These are phyloP conservation scores for Botrytis pseudocinerea DNA, from an alignment of 2,329 filamentous ascomycete genomes.

Conservation along the genomic window DNA sequence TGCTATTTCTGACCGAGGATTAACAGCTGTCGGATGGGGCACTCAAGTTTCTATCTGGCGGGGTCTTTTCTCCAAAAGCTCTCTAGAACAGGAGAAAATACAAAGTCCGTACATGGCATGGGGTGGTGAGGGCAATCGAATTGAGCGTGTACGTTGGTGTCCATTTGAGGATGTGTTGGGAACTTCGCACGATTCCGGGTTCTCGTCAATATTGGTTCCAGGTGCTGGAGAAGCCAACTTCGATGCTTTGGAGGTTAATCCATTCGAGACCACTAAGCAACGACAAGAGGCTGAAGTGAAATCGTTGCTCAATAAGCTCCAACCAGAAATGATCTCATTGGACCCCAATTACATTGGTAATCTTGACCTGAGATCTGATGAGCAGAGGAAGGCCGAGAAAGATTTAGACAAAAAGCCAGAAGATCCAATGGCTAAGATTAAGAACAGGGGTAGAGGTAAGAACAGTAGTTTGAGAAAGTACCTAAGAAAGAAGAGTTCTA, in stretches of 20 bases:
- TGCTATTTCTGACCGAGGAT: conserved; percentile 82
- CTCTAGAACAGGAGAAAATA: conserved; percentile 72
- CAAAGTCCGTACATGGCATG: conserved; percentile 90
- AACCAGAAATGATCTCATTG: conserved; percentile 95
- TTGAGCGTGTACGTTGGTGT: conserved; percentile 87
- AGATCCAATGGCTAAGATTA: conserved; percentile 60
- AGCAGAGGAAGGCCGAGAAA: conserved; percentile 73
- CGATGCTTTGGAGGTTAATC: conserved; percentile 90
- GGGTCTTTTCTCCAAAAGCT: conserved; percentile 77
- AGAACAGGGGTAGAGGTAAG: conserved; percentile 82
- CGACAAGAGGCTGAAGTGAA: conserved; percentile 91
- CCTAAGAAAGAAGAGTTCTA: conserved; percentile 84
- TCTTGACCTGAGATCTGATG: conserved; percentile 76
- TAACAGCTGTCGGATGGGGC: conserved; percentile 89
- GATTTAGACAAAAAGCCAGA: conserved; percentile 72
- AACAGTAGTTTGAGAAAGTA: conserved; percentile 88
- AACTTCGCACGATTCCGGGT: conserved; percentile 79
- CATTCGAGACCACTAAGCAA: conserved; percentile 91
- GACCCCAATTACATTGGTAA: conserved; percentile 91
- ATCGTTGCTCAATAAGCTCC: conserved; percentile 86
- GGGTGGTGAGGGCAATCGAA: conserved; percentile 79
- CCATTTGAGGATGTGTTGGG: conserved; percentile 93
- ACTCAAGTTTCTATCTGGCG: conserved; percentile 90
- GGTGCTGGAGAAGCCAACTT: conserved; percentile 97
- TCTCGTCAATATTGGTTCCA: conserved; percentile 86